Percentiles rank a stretch among this genome's conserved stretches.
Evolutionary conservation across 2,329 filamentous ascomycete species (phyloP).

Genomic region (Thelonectria blattea): DNA sequence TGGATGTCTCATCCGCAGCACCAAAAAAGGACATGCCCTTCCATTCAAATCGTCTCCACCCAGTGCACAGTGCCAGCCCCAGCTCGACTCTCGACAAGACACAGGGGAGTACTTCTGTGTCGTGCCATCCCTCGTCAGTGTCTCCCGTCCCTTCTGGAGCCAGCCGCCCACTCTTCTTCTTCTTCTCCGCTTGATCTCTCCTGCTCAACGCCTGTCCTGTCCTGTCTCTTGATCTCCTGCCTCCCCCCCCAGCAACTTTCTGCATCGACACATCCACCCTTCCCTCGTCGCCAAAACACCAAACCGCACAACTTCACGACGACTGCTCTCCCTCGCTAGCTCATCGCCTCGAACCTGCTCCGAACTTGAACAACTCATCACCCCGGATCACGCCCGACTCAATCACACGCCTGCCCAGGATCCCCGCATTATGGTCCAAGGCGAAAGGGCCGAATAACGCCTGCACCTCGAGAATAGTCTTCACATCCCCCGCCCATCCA

Average conservation of each 20-base stretch:
- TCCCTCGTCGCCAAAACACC: constrained; percentile 14
- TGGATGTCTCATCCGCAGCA: constrained; percentile 20
- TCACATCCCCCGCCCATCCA: constrained; percentile 31
- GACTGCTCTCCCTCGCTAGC: constrained; percentile 1
- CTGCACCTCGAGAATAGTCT: constrained; percentile 39
- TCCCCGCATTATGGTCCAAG: constrained; percentile 43
- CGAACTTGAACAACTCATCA: constrained; percentile 6
- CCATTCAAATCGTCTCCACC: constrained; percentile 2
- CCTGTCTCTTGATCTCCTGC: constrained; percentile 13
- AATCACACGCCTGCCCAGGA: constrained; percentile 24
- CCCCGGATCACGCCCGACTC: constrained; percentile 16
- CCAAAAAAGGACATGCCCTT: neutral
- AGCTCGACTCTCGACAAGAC: neutral
- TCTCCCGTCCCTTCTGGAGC: constrained; percentile 19
- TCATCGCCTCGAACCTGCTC: neutral
- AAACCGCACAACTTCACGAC: constrained; percentile 10
- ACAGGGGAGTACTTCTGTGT: constrained; percentile 19
- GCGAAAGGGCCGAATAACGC: constrained; percentile 47
- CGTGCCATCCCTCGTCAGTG: constrained; percentile 25
- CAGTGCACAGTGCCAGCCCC: constrained; percentile 15
- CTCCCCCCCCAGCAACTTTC: constrained; percentile 3
- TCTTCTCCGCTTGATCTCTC: constrained; percentile 10
- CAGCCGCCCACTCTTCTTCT: constrained; percentile 12
- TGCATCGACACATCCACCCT: constrained; percentile 6
- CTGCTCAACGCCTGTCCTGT: constrained; percentile 12